Evolutionary conservation across 768 basidiomycete genomes (phyloP).

Genomic region (Leucosporidium scottii): DNA sequence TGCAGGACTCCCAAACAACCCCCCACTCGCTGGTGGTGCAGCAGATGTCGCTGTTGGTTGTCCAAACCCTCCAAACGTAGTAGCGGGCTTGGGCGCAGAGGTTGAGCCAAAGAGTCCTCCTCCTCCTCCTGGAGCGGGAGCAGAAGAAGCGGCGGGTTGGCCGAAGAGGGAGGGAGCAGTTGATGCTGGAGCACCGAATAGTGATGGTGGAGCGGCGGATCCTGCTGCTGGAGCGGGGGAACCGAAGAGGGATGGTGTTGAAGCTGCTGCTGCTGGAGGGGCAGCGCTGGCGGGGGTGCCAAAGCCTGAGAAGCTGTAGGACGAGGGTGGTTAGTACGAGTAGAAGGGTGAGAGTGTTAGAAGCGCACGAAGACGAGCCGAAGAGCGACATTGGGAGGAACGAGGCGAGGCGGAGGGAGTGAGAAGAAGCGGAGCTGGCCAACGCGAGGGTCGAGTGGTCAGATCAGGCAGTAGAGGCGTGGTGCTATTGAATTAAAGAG

Average conservation of each 20-base stretch:
- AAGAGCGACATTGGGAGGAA: too few relatives aligned
- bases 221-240: background rate
- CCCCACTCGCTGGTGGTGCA: background rate
- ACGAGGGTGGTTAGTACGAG: too few relatives aligned
- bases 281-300: background rate
- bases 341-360: too few relatives aligned
- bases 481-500: too few relatives aligned
- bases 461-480: too few relatives aligned
- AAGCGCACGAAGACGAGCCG: too few relatives aligned
- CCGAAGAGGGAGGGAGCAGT: background rate
- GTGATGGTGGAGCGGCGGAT: background rate
- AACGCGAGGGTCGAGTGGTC: too few relatives aligned
- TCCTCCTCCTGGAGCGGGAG: background rate
- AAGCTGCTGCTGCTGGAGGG: background rate
- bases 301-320: too few relatives aligned
- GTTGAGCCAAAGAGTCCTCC: background rate
- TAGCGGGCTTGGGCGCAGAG: background rate
- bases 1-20: background rate
- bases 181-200: background rate
- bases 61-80: background rate
- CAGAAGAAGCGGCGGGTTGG: background rate
- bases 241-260: background rate
- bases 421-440: too few relatives aligned
- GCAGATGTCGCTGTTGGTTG: background rate
- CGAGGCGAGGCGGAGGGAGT: too few relatives aligned